Evolutionary conservation across 75 land plant species (phyloP).

Genomic region (Sequoiadendron giganteum): DNA sequence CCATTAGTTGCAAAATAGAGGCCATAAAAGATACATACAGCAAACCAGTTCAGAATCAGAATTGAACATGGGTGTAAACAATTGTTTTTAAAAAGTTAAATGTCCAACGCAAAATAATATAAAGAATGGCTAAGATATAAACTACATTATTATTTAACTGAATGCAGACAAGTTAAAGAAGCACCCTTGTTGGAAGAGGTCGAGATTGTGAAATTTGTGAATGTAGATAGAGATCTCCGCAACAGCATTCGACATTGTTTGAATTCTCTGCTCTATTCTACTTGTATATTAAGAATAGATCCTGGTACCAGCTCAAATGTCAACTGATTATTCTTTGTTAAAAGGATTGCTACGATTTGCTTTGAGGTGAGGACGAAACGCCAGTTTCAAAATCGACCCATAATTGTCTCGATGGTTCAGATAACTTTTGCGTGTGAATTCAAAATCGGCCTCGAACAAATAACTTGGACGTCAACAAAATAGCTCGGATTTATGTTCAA

Average conservation of each 20-base stretch:
- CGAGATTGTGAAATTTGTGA: conserved; percentile 88
- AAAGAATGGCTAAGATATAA: background rate
- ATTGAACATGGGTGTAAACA: background rate
- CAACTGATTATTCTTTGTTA: background rate
- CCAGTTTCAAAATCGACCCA: background rate
- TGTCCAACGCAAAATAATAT: background rate
- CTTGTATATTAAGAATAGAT: background rate
- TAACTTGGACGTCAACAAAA: too few relatives aligned
- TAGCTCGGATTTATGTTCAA: background rate
- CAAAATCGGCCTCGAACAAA: background rate
- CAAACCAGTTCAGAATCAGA: background rate
- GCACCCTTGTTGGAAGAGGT: conserved; percentile 82
- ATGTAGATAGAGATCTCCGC: conserved; percentile 79
- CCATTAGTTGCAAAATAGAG: background rate
- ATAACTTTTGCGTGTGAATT: too few relatives aligned
- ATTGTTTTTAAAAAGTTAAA: background rate
- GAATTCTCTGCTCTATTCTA: background rate
- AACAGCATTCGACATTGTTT: conserved; percentile 45
- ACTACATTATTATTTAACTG: background rate
- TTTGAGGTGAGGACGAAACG: background rate
- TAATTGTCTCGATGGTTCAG: background rate
- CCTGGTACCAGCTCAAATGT: too few relatives aligned
- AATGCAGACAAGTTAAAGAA: background rate
- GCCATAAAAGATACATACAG: background rate
- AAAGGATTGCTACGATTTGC: background rate